Conservation (phyloP, 208 protist species). For the Blastocrithidia nonstop region DNA sequence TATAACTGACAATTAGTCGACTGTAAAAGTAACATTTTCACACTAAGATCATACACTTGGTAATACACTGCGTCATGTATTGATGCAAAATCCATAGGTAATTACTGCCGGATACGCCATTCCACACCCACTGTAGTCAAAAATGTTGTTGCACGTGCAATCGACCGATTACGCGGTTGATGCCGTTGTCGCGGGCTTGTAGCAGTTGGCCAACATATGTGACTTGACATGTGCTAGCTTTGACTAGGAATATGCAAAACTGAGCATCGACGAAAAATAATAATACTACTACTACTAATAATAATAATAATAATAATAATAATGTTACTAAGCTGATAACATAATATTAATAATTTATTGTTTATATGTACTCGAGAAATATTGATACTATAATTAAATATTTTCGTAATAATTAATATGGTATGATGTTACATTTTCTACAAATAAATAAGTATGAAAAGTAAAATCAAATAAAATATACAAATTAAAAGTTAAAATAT, state of each 20-base stretch:
- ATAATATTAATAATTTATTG: no score
- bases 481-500: no score
- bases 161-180: constrained; percentile 81
- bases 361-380: no score
- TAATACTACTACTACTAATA: no score
- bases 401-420: no score
- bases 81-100: constrained; percentile 85
- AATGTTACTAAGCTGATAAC: no score
- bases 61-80: constrained; percentile 82
- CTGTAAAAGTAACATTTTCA: constrained; percentile 67
- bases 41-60: constrained; percentile 88
- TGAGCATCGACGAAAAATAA: constrained; percentile 3
- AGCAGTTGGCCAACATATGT: constrained; percentile 66
- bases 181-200: constrained; percentile 55
- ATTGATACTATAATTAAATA: no score
- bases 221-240: constrained; percentile 64
- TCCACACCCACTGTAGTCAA: constrained; percentile 86
- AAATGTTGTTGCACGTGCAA: constrained; percentile 87
- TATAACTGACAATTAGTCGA: constrained; percentile 56
- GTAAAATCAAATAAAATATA: no score
- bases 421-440: no score
- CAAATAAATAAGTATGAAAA: no score
- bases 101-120: constrained; percentile 85
- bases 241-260: constrained; percentile 39
- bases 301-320: no score